These are phyloP conservation scores for Serpula lacrymans DNA, from an alignment of 768 basidiomycete genomes.

Conservation along the genomic window DNA sequence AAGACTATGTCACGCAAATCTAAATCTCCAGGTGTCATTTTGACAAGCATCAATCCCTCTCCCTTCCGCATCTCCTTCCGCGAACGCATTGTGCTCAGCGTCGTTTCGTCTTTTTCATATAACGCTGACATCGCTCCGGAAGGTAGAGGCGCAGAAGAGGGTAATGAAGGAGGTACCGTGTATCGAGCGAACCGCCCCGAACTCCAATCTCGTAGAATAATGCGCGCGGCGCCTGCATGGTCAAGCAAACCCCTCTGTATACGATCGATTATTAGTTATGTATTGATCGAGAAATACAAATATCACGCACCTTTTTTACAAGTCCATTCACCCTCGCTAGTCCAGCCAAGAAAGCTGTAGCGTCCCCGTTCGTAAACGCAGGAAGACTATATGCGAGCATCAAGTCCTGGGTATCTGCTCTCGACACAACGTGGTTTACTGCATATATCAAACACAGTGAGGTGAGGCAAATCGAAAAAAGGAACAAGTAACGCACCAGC, in stretches of 20 bases:
- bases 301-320: conserved; percentile 64
- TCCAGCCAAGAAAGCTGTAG: conserved; percentile 69
- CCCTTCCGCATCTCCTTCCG: conserved; percentile 68
- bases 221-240: conserved; percentile 67
- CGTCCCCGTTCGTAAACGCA: conserved; percentile 67
- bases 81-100: conserved; percentile 45
- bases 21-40: conserved; percentile 35
- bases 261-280: conserved; percentile 6
- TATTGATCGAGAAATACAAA: background rate
- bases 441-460: conserved; percentile 13
- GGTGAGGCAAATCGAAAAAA: conserved; percentile 4
- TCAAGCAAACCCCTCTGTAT: conserved; percentile 70
- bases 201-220: conserved; percentile 84
- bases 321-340: conserved; percentile 73
- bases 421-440: conserved; percentile 69
- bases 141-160: conserved; percentile 7
- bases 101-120: conserved; percentile 45
- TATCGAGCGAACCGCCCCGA: conserved; percentile 71
- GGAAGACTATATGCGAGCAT: conserved; percentile 88
- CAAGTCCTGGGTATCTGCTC: conserved; percentile 73
- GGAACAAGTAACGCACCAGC: conserved; percentile 47
- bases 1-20: conserved; percentile 43
- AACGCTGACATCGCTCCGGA: conserved; percentile 25
- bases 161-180: conserved; percentile 46
- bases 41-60: conserved; percentile 53